Evolutionary conservation across 257 asterid genomes (phyloP).

Genomic region (Galeopsis tetrahit): DNA sequence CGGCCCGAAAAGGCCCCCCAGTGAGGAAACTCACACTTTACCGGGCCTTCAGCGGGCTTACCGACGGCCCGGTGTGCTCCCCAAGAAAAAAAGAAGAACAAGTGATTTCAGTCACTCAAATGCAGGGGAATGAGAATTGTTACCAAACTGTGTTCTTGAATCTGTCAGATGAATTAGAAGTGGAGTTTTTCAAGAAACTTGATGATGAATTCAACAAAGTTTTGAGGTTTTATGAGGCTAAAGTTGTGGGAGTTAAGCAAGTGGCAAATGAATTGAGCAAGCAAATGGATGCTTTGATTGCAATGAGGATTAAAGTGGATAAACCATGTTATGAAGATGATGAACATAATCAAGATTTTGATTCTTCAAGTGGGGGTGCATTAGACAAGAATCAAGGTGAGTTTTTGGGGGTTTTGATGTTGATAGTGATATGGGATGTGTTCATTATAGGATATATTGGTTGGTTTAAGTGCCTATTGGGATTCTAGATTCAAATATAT

Average conservation of each 20-base stretch:
- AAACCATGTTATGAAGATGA: conserved; percentile 35
- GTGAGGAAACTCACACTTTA: conserved; percentile 53
- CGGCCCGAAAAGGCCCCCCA: conserved; percentile 22
- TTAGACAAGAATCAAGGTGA: conserved; percentile 28
- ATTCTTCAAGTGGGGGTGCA: conserved; percentile 22
- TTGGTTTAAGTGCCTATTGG: no score
- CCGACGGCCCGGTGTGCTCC: conserved; percentile 16
- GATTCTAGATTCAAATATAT: no score
- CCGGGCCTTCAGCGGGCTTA: conserved; percentile 68
- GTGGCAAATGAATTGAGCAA: conserved; percentile 58
- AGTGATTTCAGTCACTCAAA: conserved; percentile 43
- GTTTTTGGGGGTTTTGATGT: no score
- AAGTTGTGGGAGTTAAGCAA: conserved; percentile 44
- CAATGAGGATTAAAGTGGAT: conserved; percentile 59
- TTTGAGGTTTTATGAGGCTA: conserved; percentile 47
- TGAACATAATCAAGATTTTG: conserved; percentile 11
- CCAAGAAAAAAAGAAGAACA: conserved; percentile 45
- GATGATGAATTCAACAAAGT: conserved; percentile 77
- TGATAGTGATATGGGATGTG: no score
- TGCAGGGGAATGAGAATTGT: conserved; percentile 28
- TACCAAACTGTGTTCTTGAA: conserved; percentile 50
- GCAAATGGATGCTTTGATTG: conserved; percentile 81
- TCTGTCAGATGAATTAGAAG: conserved; percentile 54
- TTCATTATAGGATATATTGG: no score
- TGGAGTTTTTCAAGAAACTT: conserved; percentile 51